Percentiles rank a stretch among this genome's conserved stretches.
These are phyloP conservation scores for Westerdykella ornata DNA, from an alignment of 2,329 filamentous ascomycete genomes.

Conservation along the genomic window DNA sequence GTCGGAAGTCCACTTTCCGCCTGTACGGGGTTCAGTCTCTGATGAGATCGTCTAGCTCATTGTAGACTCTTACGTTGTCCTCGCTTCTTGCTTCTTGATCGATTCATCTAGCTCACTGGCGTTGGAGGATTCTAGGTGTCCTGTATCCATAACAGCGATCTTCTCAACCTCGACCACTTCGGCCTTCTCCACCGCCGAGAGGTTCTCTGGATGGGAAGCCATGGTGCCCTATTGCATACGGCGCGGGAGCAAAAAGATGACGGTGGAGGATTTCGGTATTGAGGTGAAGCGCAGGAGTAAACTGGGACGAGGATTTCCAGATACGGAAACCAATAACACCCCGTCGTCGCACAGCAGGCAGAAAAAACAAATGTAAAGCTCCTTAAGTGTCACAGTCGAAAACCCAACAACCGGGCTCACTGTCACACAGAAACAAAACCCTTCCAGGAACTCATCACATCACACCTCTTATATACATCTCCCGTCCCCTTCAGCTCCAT, in stretches of 20 bases:
- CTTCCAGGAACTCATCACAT: neutral
- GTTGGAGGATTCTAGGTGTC: neutral
- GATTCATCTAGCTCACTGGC: conserved; percentile 4
- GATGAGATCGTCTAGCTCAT: neutral
- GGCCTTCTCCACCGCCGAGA: conserved; percentile 8
- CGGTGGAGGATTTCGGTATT: neutral
- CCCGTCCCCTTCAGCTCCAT: neutral
- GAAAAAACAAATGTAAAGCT: neutral
- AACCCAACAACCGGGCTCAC: neutral
- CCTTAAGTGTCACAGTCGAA: neutral
- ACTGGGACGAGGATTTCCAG: neutral
- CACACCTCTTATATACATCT: neutral
- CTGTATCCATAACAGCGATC: conserved; percentile 9
- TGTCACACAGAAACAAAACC: neutral
- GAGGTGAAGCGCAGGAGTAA: neutral
- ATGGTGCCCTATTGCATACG: neutral
- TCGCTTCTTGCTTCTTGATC: conserved; percentile 10
- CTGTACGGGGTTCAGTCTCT: conserved; percentile 8
- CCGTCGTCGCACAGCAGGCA: too few species aligned
- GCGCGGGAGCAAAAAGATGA: too few species aligned
- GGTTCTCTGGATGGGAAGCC: neutral
- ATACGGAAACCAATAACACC: too few species aligned
- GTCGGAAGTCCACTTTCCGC: conserved; percentile 25
- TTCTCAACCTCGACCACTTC: conserved; percentile 15
- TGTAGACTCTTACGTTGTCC: conserved; percentile 11